Evolutionary conservation across 2,329 filamentous ascomycete genomes (phyloP), one percentile per base, ranked within the genome.

Genomic region (Clarireedia monteithiana): DNA sequence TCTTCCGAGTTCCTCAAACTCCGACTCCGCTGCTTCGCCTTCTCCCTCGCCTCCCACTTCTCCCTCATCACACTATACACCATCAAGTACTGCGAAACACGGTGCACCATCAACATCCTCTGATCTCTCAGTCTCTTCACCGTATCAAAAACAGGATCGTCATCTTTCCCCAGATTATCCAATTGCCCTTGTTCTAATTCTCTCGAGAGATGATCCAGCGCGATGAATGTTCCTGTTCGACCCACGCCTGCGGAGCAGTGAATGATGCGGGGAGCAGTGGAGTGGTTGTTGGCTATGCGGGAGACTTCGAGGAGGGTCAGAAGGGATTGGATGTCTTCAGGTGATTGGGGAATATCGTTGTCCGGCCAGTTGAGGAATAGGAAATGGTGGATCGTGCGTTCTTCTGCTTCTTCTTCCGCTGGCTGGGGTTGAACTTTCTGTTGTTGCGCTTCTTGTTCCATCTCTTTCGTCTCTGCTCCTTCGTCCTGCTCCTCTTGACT

Each of bases 201-300:
- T 24, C 58, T 44, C 15, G 60, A 23, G 10, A 63, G 53, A 27
- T 61, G 53, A 50, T 63, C 59, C 1, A 63, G 46, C 17, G 58
- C 58, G 14, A 63, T 62, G 67, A 97, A 97, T 0, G 92, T 91
- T 4, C 92, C 92, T 0, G 92, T 97, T 20, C 92, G 85, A 0
- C 92, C 92, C 70, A 94, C 96, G 0, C 94, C 92, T 3, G 92
- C 92, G 50, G 89, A 95, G 73, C 92, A 97, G 69, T 97, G 92
- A 0, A 97, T 91, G 26, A 97, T 51, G 10, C 60, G 51, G 5
- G 59, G 55, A 1, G 24, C 42, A 24, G 48, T 30, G 23, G 30
- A 26, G 38, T 50, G 24, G n/a, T 52, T 52, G 48, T 54, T 38
- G 26, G 27, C 48, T 17, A 34, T 17, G n/a, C 58, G 51, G 1